Base-by-base conservation (phyloP, 495 filamentous ascomycete genomes). In the Podospora pseudocomata region DNA sequence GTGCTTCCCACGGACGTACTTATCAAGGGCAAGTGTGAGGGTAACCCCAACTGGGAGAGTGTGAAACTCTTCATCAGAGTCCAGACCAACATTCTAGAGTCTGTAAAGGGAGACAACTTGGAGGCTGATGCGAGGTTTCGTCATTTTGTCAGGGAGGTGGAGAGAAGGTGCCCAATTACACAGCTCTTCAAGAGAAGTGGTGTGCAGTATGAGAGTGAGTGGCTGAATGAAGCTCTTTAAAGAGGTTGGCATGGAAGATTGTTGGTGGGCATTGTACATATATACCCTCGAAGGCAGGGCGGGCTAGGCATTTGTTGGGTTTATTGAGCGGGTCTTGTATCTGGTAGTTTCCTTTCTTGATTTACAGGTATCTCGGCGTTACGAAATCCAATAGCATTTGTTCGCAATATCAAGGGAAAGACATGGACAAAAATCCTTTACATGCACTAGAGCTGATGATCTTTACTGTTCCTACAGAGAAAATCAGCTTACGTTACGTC, bases 121-220 rank as follows among this genome's bases (percentile, higher is more conserved):
- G 39, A 49, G 39, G 39, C 39, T 11, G 39, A 49, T 16, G 55
- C 27, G 6, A 63, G 58, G 34, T 72, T 71, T 28, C 9, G 44
- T 58, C 49, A 68, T 28, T 75, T 73, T 60, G 71, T 69, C 5
- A 5, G 9, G 0, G 71, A 75, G 71, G 67, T 73, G 2, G 73
- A 75, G 66, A 66, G 73, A 20, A 49, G 74, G 27, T 74, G 74
- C 63, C 74, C 72, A n/a, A 74, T 76, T 63, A 74, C 72, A 49
- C 63, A 68, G 70, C 56, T 75, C 44, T 74, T 76, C 28, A 68
- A 69, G 67, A 20, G 61, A 58, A 74, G 74, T 30, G 74, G 74
- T 44, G 70, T 76, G 44, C 55, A 9, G 59, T 72, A 58, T 63
- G 58, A 65, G 32, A 74, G 72, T 54, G 68, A 64, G 30, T 76